A percentile compares a stretch with the other conserved stretches of the same genome.
Conservation (phyloP, 305 asterid genomes). For the Plantago coronopus region DNA sequence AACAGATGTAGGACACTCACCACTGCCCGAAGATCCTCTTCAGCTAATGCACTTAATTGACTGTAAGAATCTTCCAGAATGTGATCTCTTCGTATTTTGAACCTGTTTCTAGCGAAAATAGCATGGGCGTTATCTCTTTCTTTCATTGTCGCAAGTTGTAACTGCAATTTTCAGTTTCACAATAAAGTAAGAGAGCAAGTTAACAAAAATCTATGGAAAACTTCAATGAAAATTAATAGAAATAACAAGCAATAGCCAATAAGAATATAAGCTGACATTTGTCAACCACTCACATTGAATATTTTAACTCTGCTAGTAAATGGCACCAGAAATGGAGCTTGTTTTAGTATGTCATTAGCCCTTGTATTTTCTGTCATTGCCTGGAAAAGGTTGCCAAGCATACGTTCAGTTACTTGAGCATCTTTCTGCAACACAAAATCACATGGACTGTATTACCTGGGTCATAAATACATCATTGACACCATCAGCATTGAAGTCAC, state of each 20-base stretch:
- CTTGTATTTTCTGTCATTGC: constrained; percentile 76
- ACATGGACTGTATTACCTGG: constrained; percentile 55
- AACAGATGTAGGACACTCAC: constrained; percentile 35
- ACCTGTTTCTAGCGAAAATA: constrained; percentile 56
- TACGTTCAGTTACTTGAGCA: constrained; percentile 9
- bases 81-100: constrained; percentile 85
- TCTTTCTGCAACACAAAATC: constrained; percentile 16
- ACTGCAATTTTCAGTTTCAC: constrained; percentile 51
- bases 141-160: constrained; percentile 67
- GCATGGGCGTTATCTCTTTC: constrained; percentile 53
- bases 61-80: constrained; percentile 86
- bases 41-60: constrained; percentile 70
- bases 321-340: constrained; percentile 95
- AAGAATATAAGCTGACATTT: constrained; percentile 16
- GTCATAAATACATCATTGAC: constrained; percentile 71
- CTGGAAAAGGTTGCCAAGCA: constrained; percentile 42
- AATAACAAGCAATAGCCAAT: constrained; percentile 15
- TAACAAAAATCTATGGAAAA: constrained; percentile 7
- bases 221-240: not conserved
- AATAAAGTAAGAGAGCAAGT: constrained; percentile 13
- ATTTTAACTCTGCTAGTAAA: constrained; percentile 93
- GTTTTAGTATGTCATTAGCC: constrained; percentile 81
- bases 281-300: constrained; percentile 65
- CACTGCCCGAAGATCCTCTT: constrained; percentile 86
- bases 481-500: constrained; percentile 96